These are phyloP conservation scores for Apiospora kogelbergensis DNA, from an alignment of 2,329 filamentous ascomycete genomes.

Conservation along the genomic window DNA sequence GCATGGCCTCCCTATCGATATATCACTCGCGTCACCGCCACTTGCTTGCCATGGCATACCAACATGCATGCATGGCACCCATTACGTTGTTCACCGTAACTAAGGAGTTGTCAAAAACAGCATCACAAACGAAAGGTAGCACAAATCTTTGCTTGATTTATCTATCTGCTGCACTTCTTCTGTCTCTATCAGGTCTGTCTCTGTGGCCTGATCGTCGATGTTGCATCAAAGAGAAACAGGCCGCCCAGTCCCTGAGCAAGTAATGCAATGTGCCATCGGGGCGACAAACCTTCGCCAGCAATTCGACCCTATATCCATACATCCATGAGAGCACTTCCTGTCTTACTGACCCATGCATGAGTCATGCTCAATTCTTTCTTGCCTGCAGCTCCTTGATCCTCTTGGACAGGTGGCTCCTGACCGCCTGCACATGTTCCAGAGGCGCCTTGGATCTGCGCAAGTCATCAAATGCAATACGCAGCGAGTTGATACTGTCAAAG, in stretches of 20 bases:
- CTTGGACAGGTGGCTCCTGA: not conserved
- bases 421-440: not conserved
- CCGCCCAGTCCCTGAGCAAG: not conserved
- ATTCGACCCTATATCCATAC: not conserved
- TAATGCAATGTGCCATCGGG: not conserved
- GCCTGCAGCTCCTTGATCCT: not conserved
- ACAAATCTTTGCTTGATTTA: not conserved
- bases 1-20: not conserved
- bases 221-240: not conserved
- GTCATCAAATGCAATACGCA: conserved; percentile 30
- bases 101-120: not conserved
- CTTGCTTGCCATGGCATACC: not conserved
- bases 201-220: not conserved
- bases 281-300: not conserved
- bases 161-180: not conserved
- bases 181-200: not conserved
- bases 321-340: not conserved
- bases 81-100: not conserved
- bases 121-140: not conserved
- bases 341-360: not conserved
- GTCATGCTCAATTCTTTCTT: not conserved
- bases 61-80: not conserved
- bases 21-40: too few species aligned
- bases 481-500: conserved; percentile 24
- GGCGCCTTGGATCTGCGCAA: conserved; percentile 20